Percentiles rank a stretch among this genome's conserved stretches.
Evolutionary conservation across 2,329 filamentous ascomycete species (phyloP).

Genomic region (Sphaerostilbella broomeana): DNA sequence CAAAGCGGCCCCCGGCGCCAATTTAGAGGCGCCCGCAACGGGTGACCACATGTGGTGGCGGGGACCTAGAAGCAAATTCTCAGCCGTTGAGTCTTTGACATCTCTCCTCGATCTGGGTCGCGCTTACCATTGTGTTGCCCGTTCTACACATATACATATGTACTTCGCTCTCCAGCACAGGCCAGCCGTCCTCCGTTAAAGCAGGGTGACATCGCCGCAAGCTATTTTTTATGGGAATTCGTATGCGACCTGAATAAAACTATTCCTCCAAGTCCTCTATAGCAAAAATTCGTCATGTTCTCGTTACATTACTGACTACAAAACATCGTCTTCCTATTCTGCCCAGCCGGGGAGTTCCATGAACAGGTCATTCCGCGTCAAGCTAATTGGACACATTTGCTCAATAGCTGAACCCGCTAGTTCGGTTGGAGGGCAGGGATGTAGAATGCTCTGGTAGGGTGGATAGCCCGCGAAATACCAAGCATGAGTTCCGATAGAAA

Average conservation of each 20-base stretch:
- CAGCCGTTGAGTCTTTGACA: background rate
- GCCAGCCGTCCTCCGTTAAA: background rate
- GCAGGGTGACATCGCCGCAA: too few species aligned
- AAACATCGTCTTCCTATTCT: too few species aligned
- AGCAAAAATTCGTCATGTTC: too few species aligned
- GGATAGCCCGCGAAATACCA: too few species aligned
- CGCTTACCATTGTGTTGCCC: background rate
- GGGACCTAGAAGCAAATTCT: conserved; percentile 2
- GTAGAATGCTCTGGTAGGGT: conserved; percentile 4
- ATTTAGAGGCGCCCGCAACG: conserved; percentile 6
- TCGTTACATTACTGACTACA: too few species aligned
- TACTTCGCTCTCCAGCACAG: background rate
- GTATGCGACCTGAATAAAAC: too few species aligned
- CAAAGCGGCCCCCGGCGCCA: conserved; percentile 1
- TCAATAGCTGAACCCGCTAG: conserved; percentile 20
- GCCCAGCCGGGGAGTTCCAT: conserved; percentile 13
- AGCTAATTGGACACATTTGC: conserved; percentile 18
- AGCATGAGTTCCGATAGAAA: conserved; percentile 1
- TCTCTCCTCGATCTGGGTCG: background rate
- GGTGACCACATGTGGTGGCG: conserved; percentile 7
- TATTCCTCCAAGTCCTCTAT: too few species aligned
- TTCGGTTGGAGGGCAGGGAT: conserved; percentile 15
- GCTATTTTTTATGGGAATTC: too few species aligned
- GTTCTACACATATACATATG: too few species aligned
- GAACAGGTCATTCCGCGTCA: conserved; percentile 20